Percentiles rank a stretch among this genome's conserved stretches.
Conservation (phyloP, 129 eudicot species). For the Arctium lappa region DNA sequence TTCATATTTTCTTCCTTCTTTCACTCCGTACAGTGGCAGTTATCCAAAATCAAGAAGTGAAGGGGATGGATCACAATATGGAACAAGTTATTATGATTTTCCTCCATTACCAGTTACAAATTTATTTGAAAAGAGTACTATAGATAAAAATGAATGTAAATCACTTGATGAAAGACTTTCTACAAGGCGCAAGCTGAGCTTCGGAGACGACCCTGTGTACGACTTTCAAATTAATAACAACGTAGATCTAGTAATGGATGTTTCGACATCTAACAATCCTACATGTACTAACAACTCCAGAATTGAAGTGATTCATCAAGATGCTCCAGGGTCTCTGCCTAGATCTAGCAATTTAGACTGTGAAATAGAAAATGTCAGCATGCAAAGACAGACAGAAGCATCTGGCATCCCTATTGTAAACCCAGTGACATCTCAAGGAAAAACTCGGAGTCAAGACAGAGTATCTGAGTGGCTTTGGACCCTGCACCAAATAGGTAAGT, state of each 20-base stretch:
- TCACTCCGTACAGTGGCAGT: conserved; percentile 37
- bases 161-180: conserved; percentile 43
- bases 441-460: conserved; percentile 55
- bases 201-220: conserved; percentile 60
- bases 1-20: conserved; percentile 48
- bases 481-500: conserved; percentile 80
- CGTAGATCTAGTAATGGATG: conserved; percentile 79
- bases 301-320: conserved; percentile 30
- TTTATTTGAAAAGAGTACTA: conserved; percentile 53
- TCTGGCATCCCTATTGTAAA: conserved; percentile 39
- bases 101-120: conserved; percentile 82
- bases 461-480: conserved; percentile 99
- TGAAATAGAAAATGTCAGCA: conserved; percentile 47
- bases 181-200: conserved; percentile 50
- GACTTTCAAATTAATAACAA: conserved; percentile 74
- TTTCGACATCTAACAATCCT: conserved; percentile 27
- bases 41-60: conserved; percentile 41
- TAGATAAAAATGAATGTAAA: conserved; percentile 27
- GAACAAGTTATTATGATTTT: conserved; percentile 60
- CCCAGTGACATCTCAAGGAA: conserved; percentile 42
- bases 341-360: conserved; percentile 41
- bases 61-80: conserved; percentile 35
- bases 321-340: conserved; percentile 22
- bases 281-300: conserved; percentile 40
- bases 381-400: conserved; percentile 51